phyloP scores from a whole-genome alignment of 2,329 filamentous ascomycete genomes.

The Pezicula radicicola region DNA sequence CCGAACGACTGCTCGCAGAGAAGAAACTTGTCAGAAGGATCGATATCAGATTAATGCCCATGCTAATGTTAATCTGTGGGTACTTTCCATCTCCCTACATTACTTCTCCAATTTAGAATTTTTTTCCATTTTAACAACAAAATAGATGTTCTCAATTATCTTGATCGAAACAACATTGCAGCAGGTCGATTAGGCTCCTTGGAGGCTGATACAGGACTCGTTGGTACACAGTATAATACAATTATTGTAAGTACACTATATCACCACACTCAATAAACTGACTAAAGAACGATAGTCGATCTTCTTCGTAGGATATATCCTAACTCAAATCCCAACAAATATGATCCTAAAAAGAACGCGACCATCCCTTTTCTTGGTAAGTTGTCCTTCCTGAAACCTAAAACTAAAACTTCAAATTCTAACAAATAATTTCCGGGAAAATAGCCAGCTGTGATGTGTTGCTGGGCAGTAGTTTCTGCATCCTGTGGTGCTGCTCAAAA shows the following conservation, averaged over 20 bases:
- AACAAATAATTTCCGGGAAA: too few relatives aligned
- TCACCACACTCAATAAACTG: too few relatives aligned
- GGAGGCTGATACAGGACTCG: conserved; percentile 26
- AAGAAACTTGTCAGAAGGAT: too few relatives aligned
- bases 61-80: too few relatives aligned
- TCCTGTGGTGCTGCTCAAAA: conserved; percentile 33
- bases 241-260: neutral
- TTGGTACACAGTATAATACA: conserved; percentile 33
- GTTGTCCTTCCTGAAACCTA: conserved; percentile 3
- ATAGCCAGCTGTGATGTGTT: conserved; percentile 19
- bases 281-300: neutral
- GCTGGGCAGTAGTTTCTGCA: conserved; percentile 32
- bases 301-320: conserved; percentile 42
- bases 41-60: too few relatives aligned
- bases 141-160: conserved; percentile 15
- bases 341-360: conserved; percentile 41
- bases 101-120: too few relatives aligned
- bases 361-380: conserved; percentile 39
- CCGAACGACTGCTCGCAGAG: too few relatives aligned
- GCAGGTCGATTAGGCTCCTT: conserved; percentile 5
- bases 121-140: too few relatives aligned
- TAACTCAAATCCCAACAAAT: conserved; percentile 47
- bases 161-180: conserved; percentile 23
- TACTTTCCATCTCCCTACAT: too few relatives aligned
- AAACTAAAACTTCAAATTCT: too few relatives aligned